A percentile compares a stretch with the other conserved stretches of the same genome.
Conservation (phyloP, 208 protist species). For the Trichomonas vaginalis region DNA sequence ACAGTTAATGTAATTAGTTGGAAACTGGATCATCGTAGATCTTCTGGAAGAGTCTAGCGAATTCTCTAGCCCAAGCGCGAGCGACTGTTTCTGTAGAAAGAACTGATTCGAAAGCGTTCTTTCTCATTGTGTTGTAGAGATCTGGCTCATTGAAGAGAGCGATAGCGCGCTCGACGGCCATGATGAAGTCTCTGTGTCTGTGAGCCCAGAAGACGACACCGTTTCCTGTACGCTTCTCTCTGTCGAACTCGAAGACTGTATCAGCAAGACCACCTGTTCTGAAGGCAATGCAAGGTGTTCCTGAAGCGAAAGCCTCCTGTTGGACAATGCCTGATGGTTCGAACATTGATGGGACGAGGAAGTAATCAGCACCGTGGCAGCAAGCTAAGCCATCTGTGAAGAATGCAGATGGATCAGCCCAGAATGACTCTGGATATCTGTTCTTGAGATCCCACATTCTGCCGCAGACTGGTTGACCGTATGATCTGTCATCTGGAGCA, state of each 20-base stretch:
- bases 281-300: neutral
- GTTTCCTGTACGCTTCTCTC: neutral
- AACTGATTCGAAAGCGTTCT: slow-evolving; percentile 1
- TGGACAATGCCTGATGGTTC: slow-evolving; percentile 16
- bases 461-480: neutral
- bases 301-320: neutral
- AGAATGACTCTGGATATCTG: neutral
- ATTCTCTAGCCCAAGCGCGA: neutral
- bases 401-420: slow-evolving; percentile 15
- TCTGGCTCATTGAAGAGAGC: neutral
- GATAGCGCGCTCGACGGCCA: neutral
- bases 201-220: neutral
- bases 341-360: neutral
- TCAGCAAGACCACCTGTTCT: slow-evolving; percentile 7
- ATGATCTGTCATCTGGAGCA: neutral
- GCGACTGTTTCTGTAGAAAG: neutral
- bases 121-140: neutral
- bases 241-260: slow-evolving; percentile 14
- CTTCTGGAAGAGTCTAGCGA: neutral
- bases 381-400: neutral
- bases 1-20: no score
- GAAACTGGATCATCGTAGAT: neutral
- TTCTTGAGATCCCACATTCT: neutral
- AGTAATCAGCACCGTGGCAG: slow-evolving; percentile 1
- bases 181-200: neutral